Evolutionary conservation across 2,329 filamentous ascomycete species (phyloP).

Genomic region (Dichotomopilus funicola): DNA sequence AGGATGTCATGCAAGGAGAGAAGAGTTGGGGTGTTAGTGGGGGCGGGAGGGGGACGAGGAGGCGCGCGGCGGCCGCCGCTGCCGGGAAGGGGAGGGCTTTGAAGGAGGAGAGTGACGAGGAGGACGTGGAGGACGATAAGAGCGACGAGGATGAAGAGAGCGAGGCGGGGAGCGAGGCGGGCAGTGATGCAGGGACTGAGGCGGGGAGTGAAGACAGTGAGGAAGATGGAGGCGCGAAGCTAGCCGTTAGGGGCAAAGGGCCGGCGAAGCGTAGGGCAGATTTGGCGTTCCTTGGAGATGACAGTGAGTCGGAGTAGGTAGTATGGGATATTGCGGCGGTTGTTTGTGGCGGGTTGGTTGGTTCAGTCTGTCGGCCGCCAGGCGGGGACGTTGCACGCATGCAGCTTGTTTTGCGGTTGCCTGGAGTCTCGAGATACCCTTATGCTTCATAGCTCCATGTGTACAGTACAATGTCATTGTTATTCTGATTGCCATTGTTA

Average conservation of each 20-base stretch:
- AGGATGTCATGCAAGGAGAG: conserved; percentile 76
- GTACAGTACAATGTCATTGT: no score
- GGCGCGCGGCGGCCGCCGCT: conserved; percentile 34
- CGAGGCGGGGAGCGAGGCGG: conserved; percentile 23
- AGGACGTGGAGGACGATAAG: no score
- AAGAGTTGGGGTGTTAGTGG: conserved; percentile 61
- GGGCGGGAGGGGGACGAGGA: conserved; percentile 35
- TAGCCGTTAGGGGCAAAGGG: conserved; percentile 28
- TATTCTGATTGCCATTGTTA: no score
- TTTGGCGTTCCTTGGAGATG: conserved; percentile 61
- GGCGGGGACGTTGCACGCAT: neutral
- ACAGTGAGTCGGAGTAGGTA: conserved; percentile 59
- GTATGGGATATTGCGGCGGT: neutral
- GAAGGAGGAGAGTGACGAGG: conserved; percentile 25
- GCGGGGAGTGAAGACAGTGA: conserved; percentile 26
- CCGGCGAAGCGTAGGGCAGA: conserved; percentile 42
- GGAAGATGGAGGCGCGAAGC: conserved; percentile 25
- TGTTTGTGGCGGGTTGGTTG: neutral
- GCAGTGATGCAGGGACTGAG: conserved; percentile 16
- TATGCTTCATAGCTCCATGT: no score
- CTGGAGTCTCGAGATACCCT: no score
- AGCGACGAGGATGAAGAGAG: conserved; percentile 23
- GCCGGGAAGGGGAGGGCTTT: conserved; percentile 22
- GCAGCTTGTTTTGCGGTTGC: no score
- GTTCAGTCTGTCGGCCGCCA: neutral